phyloP scores from a whole-genome alignment of 805 yeast genomes.

The Starmerella scarabaei region DNA sequence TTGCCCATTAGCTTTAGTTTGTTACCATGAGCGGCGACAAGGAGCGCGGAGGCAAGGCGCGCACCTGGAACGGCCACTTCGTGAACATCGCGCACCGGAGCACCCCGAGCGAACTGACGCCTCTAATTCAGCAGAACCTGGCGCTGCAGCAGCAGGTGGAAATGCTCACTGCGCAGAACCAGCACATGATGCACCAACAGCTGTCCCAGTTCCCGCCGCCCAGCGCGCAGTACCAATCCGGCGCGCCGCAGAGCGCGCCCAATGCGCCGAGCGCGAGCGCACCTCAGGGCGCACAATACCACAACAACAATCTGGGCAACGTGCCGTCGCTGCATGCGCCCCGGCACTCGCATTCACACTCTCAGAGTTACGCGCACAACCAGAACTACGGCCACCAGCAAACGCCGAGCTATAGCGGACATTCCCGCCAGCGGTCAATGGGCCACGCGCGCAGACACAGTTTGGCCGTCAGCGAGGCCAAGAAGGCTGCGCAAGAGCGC shows the following conservation, averaged over 20 bases:
- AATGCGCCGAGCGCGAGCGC: neutral
- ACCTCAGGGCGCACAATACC: neutral
- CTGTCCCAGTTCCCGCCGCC: constrained; percentile 29
- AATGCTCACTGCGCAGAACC: constrained; percentile 81
- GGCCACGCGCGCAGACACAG: constrained; percentile 92
- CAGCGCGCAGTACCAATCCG: neutral
- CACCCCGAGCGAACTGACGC: constrained; percentile 90
- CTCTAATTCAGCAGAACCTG: constrained; percentile 68
- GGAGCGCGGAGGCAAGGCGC: constrained; percentile 15
- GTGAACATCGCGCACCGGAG: constrained; percentile 93
- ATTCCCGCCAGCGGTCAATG: constrained; percentile 16
- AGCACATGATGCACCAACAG: constrained; percentile 65
- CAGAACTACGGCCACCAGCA: no score
- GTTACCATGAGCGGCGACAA: no score
- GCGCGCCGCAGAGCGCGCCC: neutral
- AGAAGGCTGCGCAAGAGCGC: constrained; percentile 88
- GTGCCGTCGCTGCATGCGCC: no score
- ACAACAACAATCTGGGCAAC: constrained; percentile 7
- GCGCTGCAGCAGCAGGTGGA: constrained; percentile 85
- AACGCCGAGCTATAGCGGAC: constrained; percentile 4
- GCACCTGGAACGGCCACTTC: constrained; percentile 31
- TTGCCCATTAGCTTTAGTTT: no score
- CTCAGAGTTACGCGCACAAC: constrained; percentile 4
- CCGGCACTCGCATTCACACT: constrained; percentile 3
- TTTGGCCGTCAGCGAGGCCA: constrained; percentile 81